These are phyloP conservation scores for Sporobolomyces roseus DNA, from an alignment of 768 basidiomycete genomes.

Conservation along the genomic window DNA sequence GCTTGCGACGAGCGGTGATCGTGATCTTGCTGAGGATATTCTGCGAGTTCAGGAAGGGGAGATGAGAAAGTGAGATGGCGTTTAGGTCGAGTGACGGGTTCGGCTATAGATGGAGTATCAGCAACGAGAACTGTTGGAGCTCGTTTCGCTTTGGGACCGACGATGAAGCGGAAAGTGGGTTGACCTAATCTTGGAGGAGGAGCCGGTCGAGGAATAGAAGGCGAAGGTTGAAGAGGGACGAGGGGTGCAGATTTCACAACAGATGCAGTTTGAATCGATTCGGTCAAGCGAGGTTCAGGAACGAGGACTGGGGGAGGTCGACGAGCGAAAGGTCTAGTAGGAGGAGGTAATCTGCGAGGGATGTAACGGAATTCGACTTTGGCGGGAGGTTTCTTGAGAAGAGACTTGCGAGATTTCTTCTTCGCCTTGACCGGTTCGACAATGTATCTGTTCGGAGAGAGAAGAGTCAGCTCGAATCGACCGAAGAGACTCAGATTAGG, in stretches of 20 bases:
- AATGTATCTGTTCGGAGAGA: too few species aligned
- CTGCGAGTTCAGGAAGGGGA: too few species aligned
- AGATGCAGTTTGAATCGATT: neutral
- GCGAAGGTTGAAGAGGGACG: neutral
- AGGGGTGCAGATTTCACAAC: neutral
- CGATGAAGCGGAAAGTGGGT: conserved; percentile 19
- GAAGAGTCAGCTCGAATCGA: too few species aligned
- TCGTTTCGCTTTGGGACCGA: conserved; percentile 8
- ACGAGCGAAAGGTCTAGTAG: neutral
- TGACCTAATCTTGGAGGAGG: neutral
- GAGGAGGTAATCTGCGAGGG: neutral
- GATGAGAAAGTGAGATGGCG: too few species aligned
- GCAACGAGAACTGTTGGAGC: neutral
- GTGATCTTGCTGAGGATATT: neutral
- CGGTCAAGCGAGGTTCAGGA: neutral
- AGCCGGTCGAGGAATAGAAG: neutral
- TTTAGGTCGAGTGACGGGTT: too few species aligned
- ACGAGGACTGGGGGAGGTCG: neutral
- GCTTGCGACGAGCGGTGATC: neutral
- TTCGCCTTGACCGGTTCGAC: too few species aligned
- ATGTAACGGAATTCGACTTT: neutral
- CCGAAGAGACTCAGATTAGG: neutral
- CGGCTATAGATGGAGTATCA: neutral
- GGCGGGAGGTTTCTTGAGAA: neutral
- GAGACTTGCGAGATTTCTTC: neutral